phyloP scores from a whole-genome alignment of 352 stramenopile species.

The Blastocystis sp. region DNA sequence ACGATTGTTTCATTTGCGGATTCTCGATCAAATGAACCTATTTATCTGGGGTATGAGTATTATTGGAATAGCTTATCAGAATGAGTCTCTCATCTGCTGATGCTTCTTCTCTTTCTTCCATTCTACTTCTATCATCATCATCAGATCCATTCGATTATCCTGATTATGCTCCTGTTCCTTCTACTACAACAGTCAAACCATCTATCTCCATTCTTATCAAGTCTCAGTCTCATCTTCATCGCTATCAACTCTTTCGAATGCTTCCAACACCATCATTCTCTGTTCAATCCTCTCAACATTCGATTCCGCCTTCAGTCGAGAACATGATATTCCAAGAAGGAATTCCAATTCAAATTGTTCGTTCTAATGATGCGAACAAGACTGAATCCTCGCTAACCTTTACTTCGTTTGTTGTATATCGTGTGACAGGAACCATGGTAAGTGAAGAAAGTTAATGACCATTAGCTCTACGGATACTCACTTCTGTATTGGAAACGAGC shows the following conservation, averaged over 20 bases:
- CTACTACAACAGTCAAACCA: neutral
- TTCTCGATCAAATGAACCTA: neutral
- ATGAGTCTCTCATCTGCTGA: neutral
- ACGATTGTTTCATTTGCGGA: neutral
- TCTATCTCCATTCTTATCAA: neutral
- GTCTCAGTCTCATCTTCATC: neutral
- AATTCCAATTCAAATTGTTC: neutral
- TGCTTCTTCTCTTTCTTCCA: neutral
- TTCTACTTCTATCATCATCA: neutral
- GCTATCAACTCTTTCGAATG: constrained; percentile 20
- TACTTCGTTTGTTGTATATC: constrained; percentile 1
- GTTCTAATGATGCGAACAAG: neutral
- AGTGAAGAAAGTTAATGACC: neutral
- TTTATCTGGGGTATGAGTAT: neutral
- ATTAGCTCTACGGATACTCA: constrained; percentile 38
- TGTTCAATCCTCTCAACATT: neutral
- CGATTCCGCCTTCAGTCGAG: neutral
- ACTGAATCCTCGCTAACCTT: neutral
- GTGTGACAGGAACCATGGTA: constrained; percentile 5
- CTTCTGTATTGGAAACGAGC: constrained; percentile 17
- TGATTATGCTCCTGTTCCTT: constrained; percentile 29
- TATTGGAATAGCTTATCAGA: neutral
- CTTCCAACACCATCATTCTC: neutral
- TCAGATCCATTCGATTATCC: neutral
- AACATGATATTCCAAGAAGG: constrained; percentile 28